These are phyloP conservation scores for Aspergillus neotritici DNA, from an alignment of 2,329 filamentous ascomycete genomes.

Conservation along the genomic window DNA sequence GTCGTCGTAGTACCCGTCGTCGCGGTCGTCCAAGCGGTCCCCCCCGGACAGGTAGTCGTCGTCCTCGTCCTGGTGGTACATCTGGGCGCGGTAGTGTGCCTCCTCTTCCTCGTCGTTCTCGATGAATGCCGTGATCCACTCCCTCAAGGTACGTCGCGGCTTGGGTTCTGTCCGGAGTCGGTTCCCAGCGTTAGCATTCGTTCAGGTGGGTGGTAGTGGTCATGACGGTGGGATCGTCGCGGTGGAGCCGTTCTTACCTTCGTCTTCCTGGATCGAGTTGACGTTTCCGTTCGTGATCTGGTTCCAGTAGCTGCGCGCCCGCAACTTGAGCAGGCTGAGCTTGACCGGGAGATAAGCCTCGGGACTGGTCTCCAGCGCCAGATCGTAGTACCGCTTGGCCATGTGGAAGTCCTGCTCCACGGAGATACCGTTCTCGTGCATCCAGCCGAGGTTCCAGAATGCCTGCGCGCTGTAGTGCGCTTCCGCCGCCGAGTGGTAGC, in stretches of 20 bases:
- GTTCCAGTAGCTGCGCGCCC: constrained; percentile 88
- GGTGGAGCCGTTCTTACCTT: constrained; percentile 53
- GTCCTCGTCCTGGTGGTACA: constrained; percentile 37
- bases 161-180: constrained; percentile 49
- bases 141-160: constrained; percentile 70
- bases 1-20: constrained; percentile 54
- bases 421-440: constrained; percentile 95
- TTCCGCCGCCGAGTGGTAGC: constrained; percentile 88
- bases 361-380: constrained; percentile 81
- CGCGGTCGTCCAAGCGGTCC: constrained; percentile 25
- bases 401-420: constrained; percentile 94
- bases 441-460: constrained; percentile 96
- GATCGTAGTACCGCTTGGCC: constrained; percentile 92
- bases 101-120: constrained; percentile 62
- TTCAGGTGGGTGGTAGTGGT: no score
- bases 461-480: constrained; percentile 90
- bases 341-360: constrained; percentile 94
- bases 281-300: constrained; percentile 82
- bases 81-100: constrained; percentile 56
- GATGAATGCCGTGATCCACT: constrained; percentile 85
- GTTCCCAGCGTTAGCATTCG: no score
- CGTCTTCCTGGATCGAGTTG: constrained; percentile 87
- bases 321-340: constrained; percentile 77
- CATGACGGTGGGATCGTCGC: no score
- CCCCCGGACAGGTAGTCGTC: constrained; percentile 27